Base-by-base conservation (phyloP, 345 rosid genomes). In the Acer yangbiense region DNA sequence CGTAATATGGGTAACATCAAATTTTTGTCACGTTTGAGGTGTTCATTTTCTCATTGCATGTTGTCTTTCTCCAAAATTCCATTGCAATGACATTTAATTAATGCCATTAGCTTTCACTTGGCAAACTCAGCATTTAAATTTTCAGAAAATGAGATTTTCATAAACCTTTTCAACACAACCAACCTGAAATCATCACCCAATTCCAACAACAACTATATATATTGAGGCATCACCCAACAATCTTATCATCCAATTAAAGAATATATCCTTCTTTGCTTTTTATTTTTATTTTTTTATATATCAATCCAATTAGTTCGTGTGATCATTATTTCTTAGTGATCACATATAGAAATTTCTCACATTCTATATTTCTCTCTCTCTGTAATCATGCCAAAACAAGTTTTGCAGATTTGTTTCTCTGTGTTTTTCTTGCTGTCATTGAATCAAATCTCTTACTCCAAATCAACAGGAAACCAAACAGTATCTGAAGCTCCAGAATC, bases 341-440 rank as follows among this genome's bases (percentile, higher is more conserved):
- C 29, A 29, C 64, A 13, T 14, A 50, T 29, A 3, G 14, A 14
- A 54, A 35, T 35, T 35, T 35, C 39, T 35, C 39, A 35, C 39
- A 35, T 35, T 35, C 6, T 35, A 35, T 35, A 35, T 1, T 32
- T 55, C 18, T 14, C 27, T 25, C 20, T 72, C 50, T 12, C 43
- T 7, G 17, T 46, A 63, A 48, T 21, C 65, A 77, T 77, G 80
- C 17, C 41, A 50, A 68, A 79, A 63, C 75, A 74, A 72, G 44
- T 27, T 9, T 14, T 12, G 21, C 46, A 27, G 48, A 7, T 11
- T 61, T 60, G 80, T 66, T 12, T 76, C 62, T 63, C 7, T 25
- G 12, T 77, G 60, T 41, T 73, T 68, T 25, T 81, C 11, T 13
- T 77, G 20, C 20, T 81, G 23, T 67, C 63, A 61, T 11, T 72